Conservation (phyloP, 495 filamentous ascomycete species). For the Parathielavia appendiculata region DNA sequence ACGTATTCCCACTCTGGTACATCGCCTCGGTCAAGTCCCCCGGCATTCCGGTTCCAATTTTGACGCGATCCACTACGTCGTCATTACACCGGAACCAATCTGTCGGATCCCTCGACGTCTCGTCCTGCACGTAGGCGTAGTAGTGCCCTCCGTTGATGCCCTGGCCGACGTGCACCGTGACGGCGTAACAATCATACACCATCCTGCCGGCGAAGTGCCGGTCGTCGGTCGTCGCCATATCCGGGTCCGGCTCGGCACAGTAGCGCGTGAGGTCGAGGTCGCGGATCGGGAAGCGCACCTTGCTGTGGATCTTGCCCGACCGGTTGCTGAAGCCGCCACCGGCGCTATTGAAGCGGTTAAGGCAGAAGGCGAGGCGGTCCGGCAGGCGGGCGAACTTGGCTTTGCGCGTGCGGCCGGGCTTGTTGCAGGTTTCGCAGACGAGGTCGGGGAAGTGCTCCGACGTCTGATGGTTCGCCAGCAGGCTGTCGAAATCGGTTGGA, state of each 20-base stretch:
- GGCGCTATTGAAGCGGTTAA: slow-evolving; percentile 28
- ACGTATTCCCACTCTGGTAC: slow-evolving; percentile 20
- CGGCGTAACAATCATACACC: slow-evolving; percentile 44
- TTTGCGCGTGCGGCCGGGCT: slow-evolving; percentile 27
- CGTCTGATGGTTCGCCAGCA: slow-evolving; percentile 20
- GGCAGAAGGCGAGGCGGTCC: slow-evolving; percentile 31
- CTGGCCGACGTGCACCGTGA: slow-evolving; percentile 35
- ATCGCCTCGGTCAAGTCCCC: slow-evolving; percentile 22
- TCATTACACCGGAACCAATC: slow-evolving; percentile 39
- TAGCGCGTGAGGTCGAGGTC: slow-evolving; percentile 36
- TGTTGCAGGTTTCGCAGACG: slow-evolving; percentile 31
- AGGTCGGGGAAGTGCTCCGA: slow-evolving; percentile 18
- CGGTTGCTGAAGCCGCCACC: slow-evolving; percentile 5
- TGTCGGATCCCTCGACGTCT: slow-evolving; percentile 21
- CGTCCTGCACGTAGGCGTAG: slow-evolving; percentile 35
- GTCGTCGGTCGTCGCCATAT: slow-evolving; percentile 16
- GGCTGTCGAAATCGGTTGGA: slow-evolving; percentile 20
- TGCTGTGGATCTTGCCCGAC: slow-evolving; percentile 24
- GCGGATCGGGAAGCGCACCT: slow-evolving; percentile 34
- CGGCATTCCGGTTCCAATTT: slow-evolving; percentile 19
- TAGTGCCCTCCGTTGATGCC: slow-evolving; percentile 41
- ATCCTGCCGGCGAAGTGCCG: slow-evolving; percentile 26
- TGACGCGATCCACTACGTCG: slow-evolving; percentile 21
- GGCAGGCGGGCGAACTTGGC: slow-evolving; percentile 33
- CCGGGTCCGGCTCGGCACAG: slow-evolving; percentile 23